These are phyloP conservation scores for Vicia faba DNA, from an alignment of 306 rosid genomes.

Conservation along the genomic window DNA sequence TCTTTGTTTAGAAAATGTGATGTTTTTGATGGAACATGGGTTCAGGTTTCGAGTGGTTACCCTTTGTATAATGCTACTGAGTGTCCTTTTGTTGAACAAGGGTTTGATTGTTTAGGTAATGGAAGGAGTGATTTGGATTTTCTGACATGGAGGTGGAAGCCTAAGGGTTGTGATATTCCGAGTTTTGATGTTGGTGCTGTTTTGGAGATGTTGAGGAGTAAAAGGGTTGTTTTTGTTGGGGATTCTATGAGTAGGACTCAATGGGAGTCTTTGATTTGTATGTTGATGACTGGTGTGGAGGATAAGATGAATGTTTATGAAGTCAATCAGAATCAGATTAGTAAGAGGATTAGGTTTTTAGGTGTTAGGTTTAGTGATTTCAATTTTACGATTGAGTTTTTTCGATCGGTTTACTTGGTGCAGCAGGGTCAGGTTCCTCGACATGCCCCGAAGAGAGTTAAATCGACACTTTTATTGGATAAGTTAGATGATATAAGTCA, in stretches of 20 bases:
- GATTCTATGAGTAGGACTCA: conserved; percentile 95
- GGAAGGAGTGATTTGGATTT: conserved; percentile 67
- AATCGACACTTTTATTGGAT: conserved; percentile 73
- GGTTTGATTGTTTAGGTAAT: conserved; percentile 76
- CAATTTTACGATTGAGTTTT: conserved; percentile 78
- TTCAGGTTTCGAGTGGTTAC: conserved; percentile 41
- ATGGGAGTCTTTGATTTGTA: conserved; percentile 87
- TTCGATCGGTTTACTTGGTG: conserved; percentile 80
- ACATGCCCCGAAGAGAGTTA: conserved; percentile 79
- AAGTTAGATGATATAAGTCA: conserved; percentile 65
- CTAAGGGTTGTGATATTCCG: conserved; percentile 59
- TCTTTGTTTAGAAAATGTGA: conserved; percentile 50
- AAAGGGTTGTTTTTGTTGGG: conserved; percentile 81
- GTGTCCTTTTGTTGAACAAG: conserved; percentile 81
- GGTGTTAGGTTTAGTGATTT: conserved; percentile 76
- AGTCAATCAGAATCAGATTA: conserved; percentile 64
- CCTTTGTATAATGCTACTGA: conserved; percentile 77
- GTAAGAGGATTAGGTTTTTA: conserved; percentile 66
- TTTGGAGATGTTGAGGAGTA: conserved; percentile 61
- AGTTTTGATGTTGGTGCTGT: conserved; percentile 51
- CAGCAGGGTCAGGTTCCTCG: conserved; percentile 59
- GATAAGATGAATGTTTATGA: conserved; percentile 77
- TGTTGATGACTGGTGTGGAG: conserved; percentile 81
- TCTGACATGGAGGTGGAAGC: conserved; percentile 82
- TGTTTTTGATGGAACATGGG: conserved; percentile 72